Evolutionary conservation across 2,329 filamentous ascomycete species (phyloP), one percentile per base, ranked within the genome.

Genomic region (Graphilbum ipis-grandicollis): DNA sequence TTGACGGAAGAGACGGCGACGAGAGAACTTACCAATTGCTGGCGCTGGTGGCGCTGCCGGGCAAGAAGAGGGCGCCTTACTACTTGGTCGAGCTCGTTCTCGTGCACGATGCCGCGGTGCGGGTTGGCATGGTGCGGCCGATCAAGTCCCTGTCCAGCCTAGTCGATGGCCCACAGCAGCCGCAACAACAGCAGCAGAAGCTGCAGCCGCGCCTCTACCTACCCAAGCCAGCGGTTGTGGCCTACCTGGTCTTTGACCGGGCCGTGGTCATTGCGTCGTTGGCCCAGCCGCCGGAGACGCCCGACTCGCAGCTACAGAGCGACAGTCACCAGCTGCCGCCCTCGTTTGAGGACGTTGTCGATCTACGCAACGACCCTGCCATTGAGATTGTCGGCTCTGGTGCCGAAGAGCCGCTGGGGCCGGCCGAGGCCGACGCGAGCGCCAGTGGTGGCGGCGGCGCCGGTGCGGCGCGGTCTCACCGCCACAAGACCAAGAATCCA

Each of bases 311-410:
- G 51, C 63, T 92, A 4, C 68, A 80, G 43, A 60, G 70, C 38
- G 76, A 81, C 38, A 35, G 23, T 34, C 68, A 77, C 47, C 60
- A 70, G 12, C 52, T 75, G 18, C 69, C 73, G 1, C 58, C 75
- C 15, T 68, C 74, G 1, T 94, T 86, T 47, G 85, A 96, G 52
- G 90, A 98, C 53, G 75, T 81, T 2, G 66, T 98, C 26, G 80
- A 86, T 47, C 76, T 98, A 40, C 73, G 78, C 19, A 64, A 68
- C 42, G 71, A 76, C 38, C 62, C 70, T 21, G 62, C 71, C 14
- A 61, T 78, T 19, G 74, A 79, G 47, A 68, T 79, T 39, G 58
- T 77, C 14, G 71, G 70, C 5, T 75, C 70, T 12, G 71, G 76
- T 4, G 62, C 70, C 17, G 76, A 80, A 48, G 74, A 79, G 47